phyloP scores from a whole-genome alignment of 176 grass and related monocot species.

The Saccharum spontaneum region DNA sequence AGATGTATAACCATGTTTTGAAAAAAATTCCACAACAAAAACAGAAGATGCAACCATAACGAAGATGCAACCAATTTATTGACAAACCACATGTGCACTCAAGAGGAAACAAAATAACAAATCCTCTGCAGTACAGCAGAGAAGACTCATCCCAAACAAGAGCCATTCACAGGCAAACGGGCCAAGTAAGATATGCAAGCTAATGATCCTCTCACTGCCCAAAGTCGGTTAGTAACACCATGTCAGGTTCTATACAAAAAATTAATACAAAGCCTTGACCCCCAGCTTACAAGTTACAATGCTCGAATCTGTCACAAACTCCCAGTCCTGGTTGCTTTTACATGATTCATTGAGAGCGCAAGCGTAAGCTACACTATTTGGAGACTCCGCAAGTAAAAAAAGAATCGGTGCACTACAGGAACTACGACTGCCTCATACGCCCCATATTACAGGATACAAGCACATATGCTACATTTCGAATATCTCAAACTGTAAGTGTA shows the following conservation, averaged over 20 bases:
- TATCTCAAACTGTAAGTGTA: background rate
- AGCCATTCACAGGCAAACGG: background rate
- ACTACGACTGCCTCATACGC: background rate
- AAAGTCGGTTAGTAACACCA: background rate
- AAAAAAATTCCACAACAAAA: no score
- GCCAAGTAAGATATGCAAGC: background rate
- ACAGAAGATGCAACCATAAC: no score
- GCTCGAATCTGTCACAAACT: background rate
- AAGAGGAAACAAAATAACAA: background rate
- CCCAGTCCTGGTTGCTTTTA: background rate
- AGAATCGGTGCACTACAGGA: background rate
- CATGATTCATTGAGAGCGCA: slow-evolving; percentile 5
- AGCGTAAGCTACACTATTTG: slow-evolving; percentile 18
- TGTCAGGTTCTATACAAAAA: slow-evolving; percentile 37
- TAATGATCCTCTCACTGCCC: background rate
- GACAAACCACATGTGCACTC: background rate
- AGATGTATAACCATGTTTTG: no score
- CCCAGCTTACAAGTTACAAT: background rate
- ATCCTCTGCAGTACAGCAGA: background rate
- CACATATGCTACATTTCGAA: slow-evolving; percentile 27
- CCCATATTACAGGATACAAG: background rate
- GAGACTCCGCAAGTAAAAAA: background rate
- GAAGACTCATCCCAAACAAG: background rate
- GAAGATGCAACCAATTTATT: background rate
- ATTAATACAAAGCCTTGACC: background rate